Conservation (phyloP, 2,329 filamentous ascomycete species). For the Beauveria scarabaeidicola region DNA sequence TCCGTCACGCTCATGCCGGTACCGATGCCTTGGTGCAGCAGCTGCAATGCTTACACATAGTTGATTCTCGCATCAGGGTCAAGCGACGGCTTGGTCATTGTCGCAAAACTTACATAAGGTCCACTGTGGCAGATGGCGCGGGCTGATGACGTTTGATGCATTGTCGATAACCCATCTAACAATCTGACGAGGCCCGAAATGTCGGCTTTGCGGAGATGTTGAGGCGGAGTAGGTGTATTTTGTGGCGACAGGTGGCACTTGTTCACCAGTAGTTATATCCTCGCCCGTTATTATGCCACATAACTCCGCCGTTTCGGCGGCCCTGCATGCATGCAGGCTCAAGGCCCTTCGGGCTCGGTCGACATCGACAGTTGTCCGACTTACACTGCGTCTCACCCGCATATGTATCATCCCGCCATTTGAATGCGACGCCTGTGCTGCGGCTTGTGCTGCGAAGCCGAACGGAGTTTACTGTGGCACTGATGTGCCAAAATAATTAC, state of each 20-base stretch:
- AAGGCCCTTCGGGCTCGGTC: too few relatives aligned
- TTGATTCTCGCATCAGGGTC: too few relatives aligned
- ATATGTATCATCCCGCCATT: neutral
- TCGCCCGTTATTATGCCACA: neutral
- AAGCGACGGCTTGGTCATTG: too few relatives aligned
- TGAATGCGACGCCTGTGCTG: neutral
- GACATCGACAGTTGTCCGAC: neutral
- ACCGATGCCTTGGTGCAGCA: too few relatives aligned
- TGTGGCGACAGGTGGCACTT: neutral
- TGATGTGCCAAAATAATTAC: neutral
- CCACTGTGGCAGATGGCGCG: too few relatives aligned
- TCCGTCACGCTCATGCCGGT: too few relatives aligned
- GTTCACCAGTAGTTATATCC: neutral
- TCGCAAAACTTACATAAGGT: too few relatives aligned
- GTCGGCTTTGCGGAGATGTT: neutral
- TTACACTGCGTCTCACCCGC: neutral
- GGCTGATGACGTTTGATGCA: too few relatives aligned
- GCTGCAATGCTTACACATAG: too few relatives aligned
- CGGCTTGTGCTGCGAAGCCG: neutral
- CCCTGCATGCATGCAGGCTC: neutral
- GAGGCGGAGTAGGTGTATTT: neutral
- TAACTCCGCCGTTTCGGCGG: neutral
- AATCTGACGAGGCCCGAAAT: neutral
- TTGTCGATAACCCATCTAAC: neutral
- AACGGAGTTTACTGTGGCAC: neutral